Conservation (phyloP, 1,284 basidiomycete genomes). For the Puccinia horiana region DNA sequence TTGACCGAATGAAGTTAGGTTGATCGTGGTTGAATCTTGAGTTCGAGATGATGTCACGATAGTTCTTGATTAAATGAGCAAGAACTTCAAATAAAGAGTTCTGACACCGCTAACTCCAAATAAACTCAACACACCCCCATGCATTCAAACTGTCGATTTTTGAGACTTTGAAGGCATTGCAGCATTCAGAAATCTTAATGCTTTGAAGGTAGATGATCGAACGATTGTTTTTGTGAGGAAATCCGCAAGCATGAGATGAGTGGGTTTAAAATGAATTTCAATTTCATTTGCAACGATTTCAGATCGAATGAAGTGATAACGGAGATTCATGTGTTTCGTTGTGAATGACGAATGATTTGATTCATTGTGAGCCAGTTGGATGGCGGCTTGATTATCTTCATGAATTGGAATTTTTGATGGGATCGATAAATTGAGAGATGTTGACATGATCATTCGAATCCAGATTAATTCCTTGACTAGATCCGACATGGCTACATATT, state of each 20-base stretch:
- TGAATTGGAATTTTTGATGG: neutral
- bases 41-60: too few relatives aligned
- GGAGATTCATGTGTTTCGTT: constrained; percentile 5
- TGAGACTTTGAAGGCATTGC: neutral
- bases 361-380: neutral
- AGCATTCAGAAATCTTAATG: neutral
- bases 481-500: neutral
- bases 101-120: neutral
- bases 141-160: neutral
- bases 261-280: constrained; percentile 55
- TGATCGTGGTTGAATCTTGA: too few relatives aligned
- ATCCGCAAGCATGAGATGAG: constrained; percentile 60
- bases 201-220: neutral
- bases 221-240: constrained; percentile 61
- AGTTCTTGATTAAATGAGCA: too few relatives aligned
- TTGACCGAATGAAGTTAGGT: too few relatives aligned
- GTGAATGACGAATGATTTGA: neutral
- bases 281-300: neutral
- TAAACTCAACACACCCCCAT: constrained; percentile 15
- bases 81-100: too few relatives aligned
- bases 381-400: constrained; percentile 10
- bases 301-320: constrained; percentile 8
- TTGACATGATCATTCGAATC: neutral
- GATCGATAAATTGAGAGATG: neutral
- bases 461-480: neutral